Evolutionary conservation across 768 basidiomycete genomes (phyloP), one percentile per base, ranked within the genome.

Genomic region (Serendipita sp.): DNA sequence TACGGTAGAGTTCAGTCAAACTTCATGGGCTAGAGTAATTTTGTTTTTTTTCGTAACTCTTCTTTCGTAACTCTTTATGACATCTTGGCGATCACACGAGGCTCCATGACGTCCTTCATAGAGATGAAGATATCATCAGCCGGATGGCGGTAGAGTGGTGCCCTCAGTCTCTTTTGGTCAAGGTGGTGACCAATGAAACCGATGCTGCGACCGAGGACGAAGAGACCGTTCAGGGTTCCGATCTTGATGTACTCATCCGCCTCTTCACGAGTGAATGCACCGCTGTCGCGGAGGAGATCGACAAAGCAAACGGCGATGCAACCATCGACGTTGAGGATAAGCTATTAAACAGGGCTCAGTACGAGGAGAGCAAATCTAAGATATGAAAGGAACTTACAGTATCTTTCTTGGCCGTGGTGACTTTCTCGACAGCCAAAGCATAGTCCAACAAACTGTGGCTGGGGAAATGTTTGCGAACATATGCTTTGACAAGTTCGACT

Each of bases 211-310:
- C 95, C 95, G 64, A 97, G 86, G 53, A 99, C 95, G 77, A 98
- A 98, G 66, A 99, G 80, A 65, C 94, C 95, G 73, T 97, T 98
- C 65, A 99, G 82, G 2, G 89, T 89, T 63, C 92, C 92, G 68
- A 93, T 93, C 82, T 90, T 93, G 79, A 92, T 92, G 80, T 97
- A 98, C 76, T 98, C 95, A 64, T 93, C 88, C 3, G 93, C 94
- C 76, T 97, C 95, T 66, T 98, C 94, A 10, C 86, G 81, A 0
- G 88, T 91, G 82, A 99, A 97, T 5, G 94, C 94, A 65, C 94
- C 94, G 64, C 83, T 85, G 74, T 93, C 91, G 45, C 88, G 84
- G 68, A 96, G 83, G 63, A 97, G 82, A 76, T 97, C 94, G 69
- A 94, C 92, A 80, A 96, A 96, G 79, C 89, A 94, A 67, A 91